These are phyloP conservation scores for Podospora conica DNA, from an alignment of 495 filamentous ascomycete genomes.

Conservation along the genomic window DNA sequence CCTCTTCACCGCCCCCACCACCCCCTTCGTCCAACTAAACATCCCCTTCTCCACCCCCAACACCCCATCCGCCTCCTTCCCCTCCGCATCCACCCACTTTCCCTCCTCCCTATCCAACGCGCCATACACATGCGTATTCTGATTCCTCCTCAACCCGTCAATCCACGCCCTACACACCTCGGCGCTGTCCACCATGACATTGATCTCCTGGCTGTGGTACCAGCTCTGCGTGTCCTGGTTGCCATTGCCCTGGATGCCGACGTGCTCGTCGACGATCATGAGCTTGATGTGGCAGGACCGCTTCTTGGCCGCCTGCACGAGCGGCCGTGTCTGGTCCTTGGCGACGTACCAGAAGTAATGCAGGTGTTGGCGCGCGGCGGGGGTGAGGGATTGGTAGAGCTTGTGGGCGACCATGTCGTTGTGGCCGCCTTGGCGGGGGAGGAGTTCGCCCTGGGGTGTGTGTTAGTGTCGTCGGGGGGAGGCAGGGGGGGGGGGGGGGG, in stretches of 20 bases:
- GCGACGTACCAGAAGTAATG: constrained; percentile 62
- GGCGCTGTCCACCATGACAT: constrained; percentile 61
- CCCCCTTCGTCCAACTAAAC: constrained; percentile 58
- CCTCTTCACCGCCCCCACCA: constrained; percentile 55
- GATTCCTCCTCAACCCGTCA: constrained; percentile 56
- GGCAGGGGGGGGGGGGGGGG: background rate
- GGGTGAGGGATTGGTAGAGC: constrained; percentile 48
- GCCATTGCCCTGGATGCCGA: constrained; percentile 67
- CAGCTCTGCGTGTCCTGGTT: constrained; percentile 80
- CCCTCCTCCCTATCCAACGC: constrained; percentile 50
- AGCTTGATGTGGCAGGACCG: constrained; percentile 71
- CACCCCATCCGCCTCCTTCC: constrained; percentile 50
- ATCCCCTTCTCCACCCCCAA: constrained; percentile 53
- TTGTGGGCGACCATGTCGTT: constrained; percentile 63
- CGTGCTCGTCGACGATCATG: constrained; percentile 60
- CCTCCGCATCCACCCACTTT: constrained; percentile 52
- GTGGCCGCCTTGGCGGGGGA: constrained; percentile 68
- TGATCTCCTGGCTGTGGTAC: constrained; percentile 71
- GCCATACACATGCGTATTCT: constrained; percentile 64
- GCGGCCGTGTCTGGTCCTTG: constrained; percentile 62
- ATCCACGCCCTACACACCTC: constrained; percentile 57
- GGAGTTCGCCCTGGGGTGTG: constrained; percentile 52
- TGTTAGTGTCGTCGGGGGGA: background rate
- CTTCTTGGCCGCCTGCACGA: constrained; percentile 54
- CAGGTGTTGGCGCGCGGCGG: constrained; percentile 42